Evolutionary conservation across 257 asterid genomes (phyloP).

Genomic region (Thymus quinquecostatus): DNA sequence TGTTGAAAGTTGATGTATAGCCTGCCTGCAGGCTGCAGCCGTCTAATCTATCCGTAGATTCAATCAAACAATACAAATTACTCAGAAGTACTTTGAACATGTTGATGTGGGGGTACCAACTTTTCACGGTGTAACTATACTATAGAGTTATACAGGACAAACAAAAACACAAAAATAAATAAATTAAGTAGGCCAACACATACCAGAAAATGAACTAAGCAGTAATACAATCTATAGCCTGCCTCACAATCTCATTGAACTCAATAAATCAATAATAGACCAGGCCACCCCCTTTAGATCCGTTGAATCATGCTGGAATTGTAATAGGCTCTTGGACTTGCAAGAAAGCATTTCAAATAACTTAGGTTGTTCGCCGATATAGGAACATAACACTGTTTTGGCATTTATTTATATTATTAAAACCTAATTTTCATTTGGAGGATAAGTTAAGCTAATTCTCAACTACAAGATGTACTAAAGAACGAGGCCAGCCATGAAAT

Average conservation of each 20-base stretch:
- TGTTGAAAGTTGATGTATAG: slow-evolving; percentile 6
- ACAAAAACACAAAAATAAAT: no score
- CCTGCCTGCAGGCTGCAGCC: not conserved
- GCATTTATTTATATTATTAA: not conserved
- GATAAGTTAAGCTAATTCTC: not conserved
- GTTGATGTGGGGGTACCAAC: not conserved
- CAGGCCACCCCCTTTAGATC: not conserved
- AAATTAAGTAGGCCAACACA: no score
- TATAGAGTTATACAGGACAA: no score
- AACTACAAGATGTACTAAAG: not conserved
- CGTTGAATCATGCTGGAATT: slow-evolving; percentile 9
- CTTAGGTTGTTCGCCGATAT: not conserved
- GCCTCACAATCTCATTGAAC: not conserved
- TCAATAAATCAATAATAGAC: not conserved
- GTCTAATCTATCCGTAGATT: slow-evolving; percentile 4
- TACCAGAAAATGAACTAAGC: no score
- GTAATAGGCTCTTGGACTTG: not conserved
- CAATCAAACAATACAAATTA: not conserved
- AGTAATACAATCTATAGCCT: not conserved
- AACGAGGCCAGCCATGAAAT: not conserved
- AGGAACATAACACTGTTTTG: not conserved
- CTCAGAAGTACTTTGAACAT: not conserved
- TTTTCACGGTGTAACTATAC: not conserved
- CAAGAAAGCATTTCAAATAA: slow-evolving; percentile 10
- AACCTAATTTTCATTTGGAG: not conserved